These are phyloP conservation scores for Blastobotrys raffinosifermentans DNA, from an alignment of 1,139 yeast genomes.

Conservation along the genomic window DNA sequence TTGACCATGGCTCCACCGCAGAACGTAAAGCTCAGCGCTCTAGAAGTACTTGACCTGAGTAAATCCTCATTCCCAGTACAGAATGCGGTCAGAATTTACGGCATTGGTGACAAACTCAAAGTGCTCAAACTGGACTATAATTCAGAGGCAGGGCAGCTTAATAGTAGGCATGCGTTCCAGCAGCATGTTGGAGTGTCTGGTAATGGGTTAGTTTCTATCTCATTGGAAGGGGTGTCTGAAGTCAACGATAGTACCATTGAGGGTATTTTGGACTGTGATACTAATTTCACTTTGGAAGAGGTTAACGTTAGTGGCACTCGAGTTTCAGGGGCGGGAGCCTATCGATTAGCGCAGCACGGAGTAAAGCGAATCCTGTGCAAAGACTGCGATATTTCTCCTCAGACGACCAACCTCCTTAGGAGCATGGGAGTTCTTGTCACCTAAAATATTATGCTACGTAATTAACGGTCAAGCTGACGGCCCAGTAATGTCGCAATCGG, in stretches of 20 bases:
- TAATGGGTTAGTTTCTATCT: slow-evolving; percentile 2
- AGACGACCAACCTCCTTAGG: slow-evolving; percentile 3
- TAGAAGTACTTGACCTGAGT: slow-evolving; percentile 1
- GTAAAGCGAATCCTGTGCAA: slow-evolving; percentile 1
- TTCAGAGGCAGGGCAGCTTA: not conserved
- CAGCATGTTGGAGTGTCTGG: slow-evolving; percentile 1
- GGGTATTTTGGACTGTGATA: not conserved
- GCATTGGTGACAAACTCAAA: not conserved
- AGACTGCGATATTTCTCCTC: slow-evolving; percentile 4
- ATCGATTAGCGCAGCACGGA: slow-evolving; percentile 4
- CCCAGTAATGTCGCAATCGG: too few species aligned
- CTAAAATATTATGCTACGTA: too few species aligned
- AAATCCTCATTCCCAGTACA: not conserved
- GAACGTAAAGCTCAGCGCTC: not conserved
- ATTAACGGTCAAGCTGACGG: too few species aligned
- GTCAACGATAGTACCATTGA: slow-evolving; percentile 5
- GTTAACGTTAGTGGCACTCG: slow-evolving; percentile 3
- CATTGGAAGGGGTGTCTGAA: slow-evolving; percentile 1
- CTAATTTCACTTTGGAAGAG: not conserved
- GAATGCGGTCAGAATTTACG: not conserved
- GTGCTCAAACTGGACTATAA: slow-evolving; percentile 1
- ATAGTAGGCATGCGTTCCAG: not conserved
- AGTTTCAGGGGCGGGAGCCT: slow-evolving; percentile 4
- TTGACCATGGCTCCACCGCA: not conserved
- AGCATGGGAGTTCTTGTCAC: not conserved